Evolutionary conservation across 202 grass and related monocot genomes (phyloP).

Genomic region (Dendrocalamus latiflorus): DNA sequence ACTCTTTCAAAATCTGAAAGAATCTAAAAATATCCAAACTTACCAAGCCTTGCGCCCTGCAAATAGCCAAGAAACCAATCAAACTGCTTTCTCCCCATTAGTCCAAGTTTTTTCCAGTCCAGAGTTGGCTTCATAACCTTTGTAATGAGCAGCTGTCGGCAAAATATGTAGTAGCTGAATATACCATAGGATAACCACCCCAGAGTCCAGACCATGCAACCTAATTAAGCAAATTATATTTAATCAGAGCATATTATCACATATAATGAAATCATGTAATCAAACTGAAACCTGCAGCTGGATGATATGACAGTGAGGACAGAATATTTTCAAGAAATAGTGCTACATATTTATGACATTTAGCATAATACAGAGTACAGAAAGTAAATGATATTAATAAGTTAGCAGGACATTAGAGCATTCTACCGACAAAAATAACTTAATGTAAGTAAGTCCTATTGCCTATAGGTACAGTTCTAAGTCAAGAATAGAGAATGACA

Average conservation of each 20-base stretch:
- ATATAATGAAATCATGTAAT: not conserved
- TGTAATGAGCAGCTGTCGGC: not conserved
- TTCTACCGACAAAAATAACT: not conserved
- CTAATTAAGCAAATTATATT: not conserved
- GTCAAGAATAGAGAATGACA: not conserved
- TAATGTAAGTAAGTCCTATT: not conserved
- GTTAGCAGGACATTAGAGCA: not conserved
- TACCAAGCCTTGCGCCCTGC: not conserved
- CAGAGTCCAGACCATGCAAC: not conserved
- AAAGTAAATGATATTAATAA: not conserved
- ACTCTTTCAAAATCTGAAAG: slow-evolving; percentile 9
- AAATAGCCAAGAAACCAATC: not conserved
- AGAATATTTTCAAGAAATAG: not conserved
- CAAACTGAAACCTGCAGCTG: not conserved
- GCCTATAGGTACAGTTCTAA: not conserved
- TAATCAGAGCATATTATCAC: not conserved
- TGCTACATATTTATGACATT: not conserved
- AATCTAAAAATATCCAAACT: not conserved
- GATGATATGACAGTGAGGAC: not conserved
- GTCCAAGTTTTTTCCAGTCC: not conserved
- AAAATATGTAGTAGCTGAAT: slow-evolving; percentile 14
- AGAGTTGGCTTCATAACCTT: slow-evolving; percentile 17
- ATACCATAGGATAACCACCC: not conserved
- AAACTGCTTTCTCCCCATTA: not conserved
- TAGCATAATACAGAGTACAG: not conserved